phyloP scores from a whole-genome alignment of 2,329 filamentous ascomycete genomes.

The Orbilia oligospora region DNA sequence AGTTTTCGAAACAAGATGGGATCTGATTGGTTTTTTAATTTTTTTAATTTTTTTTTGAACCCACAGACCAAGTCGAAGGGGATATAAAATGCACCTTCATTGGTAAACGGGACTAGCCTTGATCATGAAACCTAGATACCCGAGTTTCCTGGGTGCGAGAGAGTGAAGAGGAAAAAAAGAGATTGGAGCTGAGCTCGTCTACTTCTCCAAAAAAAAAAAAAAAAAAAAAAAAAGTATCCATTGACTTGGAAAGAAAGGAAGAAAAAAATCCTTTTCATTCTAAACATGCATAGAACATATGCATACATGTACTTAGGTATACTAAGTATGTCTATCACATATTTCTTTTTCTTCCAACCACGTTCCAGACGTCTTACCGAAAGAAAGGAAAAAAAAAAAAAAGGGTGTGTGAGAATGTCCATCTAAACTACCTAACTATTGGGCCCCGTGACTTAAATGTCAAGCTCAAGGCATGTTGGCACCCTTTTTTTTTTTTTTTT shows the following conservation, averaged over 20 bases:
- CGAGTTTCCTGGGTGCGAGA: slow-evolving; percentile 1
- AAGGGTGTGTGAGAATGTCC: not conserved
- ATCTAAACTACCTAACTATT: not conserved
- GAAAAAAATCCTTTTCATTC: slow-evolving; percentile 4
- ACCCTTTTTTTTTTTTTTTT: not conserved
- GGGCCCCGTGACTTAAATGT: not conserved
- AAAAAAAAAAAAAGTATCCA: not conserved
- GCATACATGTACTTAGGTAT: not conserved
- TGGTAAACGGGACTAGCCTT: slow-evolving; percentile 19
- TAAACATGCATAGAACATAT: slow-evolving; percentile 7
- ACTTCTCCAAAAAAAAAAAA: not conserved
- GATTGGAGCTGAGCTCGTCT: slow-evolving; percentile 46
- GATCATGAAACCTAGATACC: slow-evolving; percentile 12
- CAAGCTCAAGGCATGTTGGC: slow-evolving; percentile 14
- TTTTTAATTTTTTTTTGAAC: slow-evolving; percentile 5
- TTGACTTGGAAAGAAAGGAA: not conserved
- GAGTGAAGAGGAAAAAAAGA: slow-evolving; percentile 1
- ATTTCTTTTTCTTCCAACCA: slow-evolving; percentile 6
- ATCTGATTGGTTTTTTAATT: too few species aligned
- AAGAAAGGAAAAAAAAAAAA: not conserved
- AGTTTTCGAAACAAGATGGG: not conserved
- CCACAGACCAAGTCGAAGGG: slow-evolving; percentile 15
- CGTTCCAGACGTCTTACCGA: not conserved
- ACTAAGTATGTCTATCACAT: not conserved
- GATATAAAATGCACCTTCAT: slow-evolving; percentile 4